These are phyloP conservation scores for Strigomonas oncopelti DNA, from an alignment of 208 protist genomes.

Conservation along the genomic window DNA sequence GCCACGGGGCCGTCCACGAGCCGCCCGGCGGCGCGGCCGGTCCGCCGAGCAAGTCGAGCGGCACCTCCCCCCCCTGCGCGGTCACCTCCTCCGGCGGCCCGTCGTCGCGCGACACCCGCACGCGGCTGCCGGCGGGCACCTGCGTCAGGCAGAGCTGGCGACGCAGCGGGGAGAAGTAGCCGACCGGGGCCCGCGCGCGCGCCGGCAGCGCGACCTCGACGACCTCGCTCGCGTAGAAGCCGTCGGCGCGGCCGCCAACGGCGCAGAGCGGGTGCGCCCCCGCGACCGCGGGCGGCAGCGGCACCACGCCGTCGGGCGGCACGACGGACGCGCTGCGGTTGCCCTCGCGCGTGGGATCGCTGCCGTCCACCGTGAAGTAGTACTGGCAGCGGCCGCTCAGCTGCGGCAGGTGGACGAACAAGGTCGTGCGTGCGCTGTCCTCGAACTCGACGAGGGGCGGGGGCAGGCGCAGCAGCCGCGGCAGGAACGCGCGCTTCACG, in stretches of 20 bases:
- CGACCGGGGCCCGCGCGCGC: not conserved
- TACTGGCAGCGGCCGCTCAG: slow-evolving; percentile 6
- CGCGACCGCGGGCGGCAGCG: not conserved
- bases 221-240: not conserved
- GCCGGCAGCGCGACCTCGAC: slow-evolving; percentile 13
- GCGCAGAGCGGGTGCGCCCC: not conserved
- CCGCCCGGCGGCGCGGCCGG: no score
- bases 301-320: not conserved
- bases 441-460: slow-evolving; percentile 17
- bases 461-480: slow-evolving; percentile 14
- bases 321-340: not conserved
- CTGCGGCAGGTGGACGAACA: not conserved
- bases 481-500: slow-evolving; percentile 10
- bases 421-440: slow-evolving; percentile 4
- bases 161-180: slow-evolving; percentile 2
- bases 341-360: not conserved
- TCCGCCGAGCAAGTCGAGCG: not conserved
- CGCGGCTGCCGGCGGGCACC: not conserved
- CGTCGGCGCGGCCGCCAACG: not conserved
- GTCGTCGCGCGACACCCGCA: slow-evolving; percentile 15
- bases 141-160: not conserved
- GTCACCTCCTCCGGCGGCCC: not conserved
- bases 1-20: slow-evolving; percentile 1
- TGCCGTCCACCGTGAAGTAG: not conserved
- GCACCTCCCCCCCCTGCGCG: not conserved